These are phyloP conservation scores for Simmondsia chinensis DNA, from an alignment of 148 eudicot species.

Conservation along the genomic window DNA sequence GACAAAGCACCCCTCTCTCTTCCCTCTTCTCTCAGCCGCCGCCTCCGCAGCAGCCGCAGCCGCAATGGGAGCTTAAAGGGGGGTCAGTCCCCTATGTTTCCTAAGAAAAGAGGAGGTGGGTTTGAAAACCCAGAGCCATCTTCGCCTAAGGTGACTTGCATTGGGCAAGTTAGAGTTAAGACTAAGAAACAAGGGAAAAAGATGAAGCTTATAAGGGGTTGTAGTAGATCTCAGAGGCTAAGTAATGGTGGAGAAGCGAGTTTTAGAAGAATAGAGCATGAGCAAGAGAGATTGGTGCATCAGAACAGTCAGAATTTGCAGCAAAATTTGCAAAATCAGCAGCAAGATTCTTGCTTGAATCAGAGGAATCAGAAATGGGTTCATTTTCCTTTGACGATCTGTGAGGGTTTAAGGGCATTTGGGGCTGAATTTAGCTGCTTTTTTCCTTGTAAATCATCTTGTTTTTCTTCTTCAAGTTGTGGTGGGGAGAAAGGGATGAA, in stretches of 20 bases:
- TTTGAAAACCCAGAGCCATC: slow-evolving; percentile 80
- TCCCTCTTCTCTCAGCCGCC: slow-evolving; percentile 43
- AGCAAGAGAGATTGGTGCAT: slow-evolving; percentile 2
- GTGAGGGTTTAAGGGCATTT: slow-evolving; percentile 57
- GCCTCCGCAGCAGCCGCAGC: slow-evolving; percentile 40
- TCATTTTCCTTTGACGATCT: slow-evolving; percentile 65
- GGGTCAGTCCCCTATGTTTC: slow-evolving; percentile 50
- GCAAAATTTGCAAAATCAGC: slow-evolving; percentile 3
- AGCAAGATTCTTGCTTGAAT: slow-evolving; percentile 18
- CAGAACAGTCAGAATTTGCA: slow-evolving; percentile 6
- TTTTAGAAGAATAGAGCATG: slow-evolving; percentile 33
- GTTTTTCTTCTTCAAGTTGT: slow-evolving; percentile 22
- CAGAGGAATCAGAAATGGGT: slow-evolving; percentile 78
- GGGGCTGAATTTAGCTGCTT: slow-evolving; percentile 76
- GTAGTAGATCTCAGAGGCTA: slow-evolving; percentile 24
- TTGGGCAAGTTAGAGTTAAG: slow-evolving; percentile 84
- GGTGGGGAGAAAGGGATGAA: slow-evolving; percentile 8
- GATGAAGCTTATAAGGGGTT: slow-evolving; percentile 26
- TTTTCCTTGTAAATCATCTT: slow-evolving; percentile 61
- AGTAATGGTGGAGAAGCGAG: slow-evolving; percentile 29
- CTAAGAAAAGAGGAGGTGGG: slow-evolving; percentile 34
- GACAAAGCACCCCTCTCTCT: slow-evolving; percentile 28
- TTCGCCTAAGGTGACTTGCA: slow-evolving; percentile 91
- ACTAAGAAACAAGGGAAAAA: slow-evolving; percentile 64
- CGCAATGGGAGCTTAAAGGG: slow-evolving; percentile 43